Conservation (phyloP, 495 filamentous ascomycete genomes). For the Melanomma pulvis-pyrius region DNA sequence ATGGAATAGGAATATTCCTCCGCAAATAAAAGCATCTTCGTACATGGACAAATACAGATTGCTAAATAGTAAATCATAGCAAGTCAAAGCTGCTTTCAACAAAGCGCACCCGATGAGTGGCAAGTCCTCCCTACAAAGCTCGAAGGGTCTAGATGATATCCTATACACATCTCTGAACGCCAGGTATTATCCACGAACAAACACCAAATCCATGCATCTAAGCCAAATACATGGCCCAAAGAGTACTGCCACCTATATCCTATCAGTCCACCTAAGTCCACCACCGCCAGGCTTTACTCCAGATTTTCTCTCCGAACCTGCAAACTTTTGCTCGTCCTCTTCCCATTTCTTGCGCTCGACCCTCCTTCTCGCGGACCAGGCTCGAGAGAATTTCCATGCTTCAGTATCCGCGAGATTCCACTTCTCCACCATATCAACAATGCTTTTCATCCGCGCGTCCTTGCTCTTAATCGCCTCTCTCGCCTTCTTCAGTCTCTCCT, state of each 20-base stretch:
- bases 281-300: slow-evolving; percentile 38
- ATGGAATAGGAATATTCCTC: too few relatives aligned
- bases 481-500: slow-evolving; percentile 30
- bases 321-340: slow-evolving; percentile 67
- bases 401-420: slow-evolving; percentile 95
- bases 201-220: neutral
- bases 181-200: neutral
- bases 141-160: neutral
- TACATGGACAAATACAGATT: too few relatives aligned
- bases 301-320: slow-evolving; percentile 54
- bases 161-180: neutral
- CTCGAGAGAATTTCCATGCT: slow-evolving; percentile 86
- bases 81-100: too few relatives aligned
- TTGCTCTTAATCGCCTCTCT: slow-evolving; percentile 56
- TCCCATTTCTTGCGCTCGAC: slow-evolving; percentile 71
- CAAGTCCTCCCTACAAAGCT: too few relatives aligned
- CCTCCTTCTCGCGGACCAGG: slow-evolving; percentile 62
- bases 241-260: neutral
- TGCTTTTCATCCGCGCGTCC: slow-evolving; percentile 33
- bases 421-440: slow-evolving; percentile 72
- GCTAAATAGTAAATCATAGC: too few relatives aligned
- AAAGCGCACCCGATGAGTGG: too few relatives aligned
- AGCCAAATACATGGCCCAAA: neutral
- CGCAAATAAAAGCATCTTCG: too few relatives aligned
- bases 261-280: slow-evolving; percentile 33